A percentile compares a stretch with the other conserved stretches of the same genome.
These are phyloP conservation scores for Calophaca sinica DNA, from an alignment of 306 rosid genomes.

Conservation along the genomic window DNA sequence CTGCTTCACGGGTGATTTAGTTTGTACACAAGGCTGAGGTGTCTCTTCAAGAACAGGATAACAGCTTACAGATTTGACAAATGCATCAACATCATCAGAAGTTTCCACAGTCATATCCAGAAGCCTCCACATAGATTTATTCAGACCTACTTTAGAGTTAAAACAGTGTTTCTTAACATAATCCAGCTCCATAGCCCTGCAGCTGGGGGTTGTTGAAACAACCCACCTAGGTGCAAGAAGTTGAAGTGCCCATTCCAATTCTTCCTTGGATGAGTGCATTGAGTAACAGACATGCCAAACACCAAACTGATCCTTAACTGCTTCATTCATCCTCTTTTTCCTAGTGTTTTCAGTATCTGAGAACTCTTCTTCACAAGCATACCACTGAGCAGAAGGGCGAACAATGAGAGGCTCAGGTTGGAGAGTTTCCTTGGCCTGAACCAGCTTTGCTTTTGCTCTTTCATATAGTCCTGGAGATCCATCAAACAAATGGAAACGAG, in stretches of 20 bases:
- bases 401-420: constrained; percentile 73
- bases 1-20: constrained; percentile 53
- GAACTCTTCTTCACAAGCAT: constrained; percentile 63
- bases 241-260: constrained; percentile 84
- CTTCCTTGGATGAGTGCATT: constrained; percentile 83
- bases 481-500: constrained; percentile 71
- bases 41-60: constrained; percentile 50
- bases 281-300: constrained; percentile 91
- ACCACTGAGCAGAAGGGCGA: constrained; percentile 88
- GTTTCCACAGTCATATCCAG: constrained; percentile 58
- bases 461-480: constrained; percentile 71
- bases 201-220: constrained; percentile 84
- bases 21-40: constrained; percentile 43
- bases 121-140: constrained; percentile 65
- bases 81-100: constrained; percentile 45
- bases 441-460: constrained; percentile 63
- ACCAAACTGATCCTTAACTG: constrained; percentile 76
- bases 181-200: constrained; percentile 76
- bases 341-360: constrained; percentile 50
- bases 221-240: constrained; percentile 89
- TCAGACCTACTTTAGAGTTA: constrained; percentile 48
- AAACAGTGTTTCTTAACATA: constrained; percentile 72
- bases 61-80: constrained; percentile 42
- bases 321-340: constrained; percentile 64
- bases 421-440: constrained; percentile 57